phyloP scores from a whole-genome alignment of 129 eudicot genomes.

The Arctium minus region DNA sequence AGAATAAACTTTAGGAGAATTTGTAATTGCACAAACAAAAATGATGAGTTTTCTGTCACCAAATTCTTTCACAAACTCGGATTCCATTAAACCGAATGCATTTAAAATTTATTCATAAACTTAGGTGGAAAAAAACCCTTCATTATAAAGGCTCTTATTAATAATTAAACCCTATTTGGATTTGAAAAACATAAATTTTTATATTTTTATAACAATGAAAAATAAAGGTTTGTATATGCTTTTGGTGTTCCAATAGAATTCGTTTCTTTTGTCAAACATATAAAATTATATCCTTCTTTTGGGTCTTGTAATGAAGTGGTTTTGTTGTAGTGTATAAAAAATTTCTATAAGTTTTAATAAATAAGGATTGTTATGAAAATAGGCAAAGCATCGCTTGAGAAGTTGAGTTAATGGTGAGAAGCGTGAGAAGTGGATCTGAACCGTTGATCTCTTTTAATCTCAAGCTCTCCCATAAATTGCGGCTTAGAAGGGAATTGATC shows the following conservation, averaged over 20 bases:
- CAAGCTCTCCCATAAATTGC: too few species aligned
- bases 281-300: constrained; percentile 13
- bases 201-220: background rate
- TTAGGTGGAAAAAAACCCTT: background rate
- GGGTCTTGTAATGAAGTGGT: constrained; percentile 15
- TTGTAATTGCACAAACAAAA: too few species aligned
- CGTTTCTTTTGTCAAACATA: constrained; percentile 18
- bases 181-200: background rate
- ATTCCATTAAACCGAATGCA: too few species aligned
- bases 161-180: background rate
- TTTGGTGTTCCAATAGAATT: constrained; percentile 8
- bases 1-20: too few species aligned
- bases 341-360: background rate
- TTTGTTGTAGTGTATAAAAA: constrained; percentile 8
- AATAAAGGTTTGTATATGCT: background rate
- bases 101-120: background rate
- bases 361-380: background rate
- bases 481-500: too few species aligned
- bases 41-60: too few species aligned
- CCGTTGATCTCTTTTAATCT: too few species aligned
- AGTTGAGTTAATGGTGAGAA: too few species aligned
- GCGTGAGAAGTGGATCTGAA: too few species aligned
- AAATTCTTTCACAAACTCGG: too few species aligned
- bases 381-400: too few species aligned
- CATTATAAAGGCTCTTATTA: background rate